Base-by-base conservation (phyloP, 2,329 filamentous ascomycete genomes). In the Talaromyces sp. region DNA sequence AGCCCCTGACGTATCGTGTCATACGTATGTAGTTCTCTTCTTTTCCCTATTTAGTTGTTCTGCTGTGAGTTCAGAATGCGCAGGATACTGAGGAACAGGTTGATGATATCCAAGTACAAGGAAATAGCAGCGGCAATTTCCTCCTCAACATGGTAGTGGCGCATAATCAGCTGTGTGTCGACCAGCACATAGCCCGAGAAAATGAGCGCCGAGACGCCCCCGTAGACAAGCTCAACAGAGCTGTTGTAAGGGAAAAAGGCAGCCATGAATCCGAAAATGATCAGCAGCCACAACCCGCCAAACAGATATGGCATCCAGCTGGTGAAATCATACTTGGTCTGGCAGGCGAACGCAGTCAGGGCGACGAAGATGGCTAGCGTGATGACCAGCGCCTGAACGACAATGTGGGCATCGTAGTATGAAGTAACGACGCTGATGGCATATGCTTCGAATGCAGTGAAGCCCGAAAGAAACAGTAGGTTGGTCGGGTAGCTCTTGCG, bases 261-360 rank as follows among this genome's bases (percentile, higher is more conserved):
- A 65, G 88, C 83, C 84, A 97, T 92, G 81, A 99, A 94, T 56
- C 94, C 90, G 72, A 97, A 97, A 46, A 99, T 81, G 64, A 99
- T 83, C 61, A 97, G 78, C 7, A 90, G 88, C 94, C 94, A 97
- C 19, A 99, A 83, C 0, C 83, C 88, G 61, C 92, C 92, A 70
- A 95, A 95, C 3, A 97, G 85, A 74, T 97, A 97, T 19, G 94
- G 93, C 81, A 93, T 90, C 93, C 94, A 99, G 65, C 86, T 88
- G 1, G 93, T 97, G 74, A 99, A 99, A 80, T 99, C 94, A 73
- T 99, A 99, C 75, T 95, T 96, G 65, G 90, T 90, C 81, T 99
- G 94, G 84, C 92, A 96, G 55, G 94, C 94, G 74, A 99, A 97
- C 51, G 92, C 76, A 3, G 84, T 87, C 60, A 88, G 74, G 31